Percentiles rank a stretch among this genome's conserved stretches.
phyloP scores from a whole-genome alignment of 257 asterid species.

The Nicotiana obtusifolia region DNA sequence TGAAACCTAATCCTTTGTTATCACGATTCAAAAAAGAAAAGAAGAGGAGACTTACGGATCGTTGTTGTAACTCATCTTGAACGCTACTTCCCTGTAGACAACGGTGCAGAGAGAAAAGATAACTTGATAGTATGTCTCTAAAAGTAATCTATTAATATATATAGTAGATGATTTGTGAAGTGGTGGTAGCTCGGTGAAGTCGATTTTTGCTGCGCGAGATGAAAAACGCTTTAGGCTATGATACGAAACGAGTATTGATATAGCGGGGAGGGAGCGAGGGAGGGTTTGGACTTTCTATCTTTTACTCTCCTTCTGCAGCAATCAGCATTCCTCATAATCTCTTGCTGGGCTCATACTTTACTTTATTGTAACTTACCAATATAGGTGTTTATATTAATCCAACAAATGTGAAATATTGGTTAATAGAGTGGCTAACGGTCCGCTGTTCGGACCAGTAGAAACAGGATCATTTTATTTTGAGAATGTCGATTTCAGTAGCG shows the following conservation, averaged over 20 bases:
- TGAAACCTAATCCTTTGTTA: slow-evolving; percentile 19
- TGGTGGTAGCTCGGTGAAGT: background rate
- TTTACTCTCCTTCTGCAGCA: background rate
- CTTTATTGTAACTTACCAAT: too few species aligned
- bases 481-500: too few species aligned
- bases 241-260: background rate
- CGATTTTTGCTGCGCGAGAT: background rate
- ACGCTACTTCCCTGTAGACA: background rate
- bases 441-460: too few species aligned
- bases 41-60: slow-evolving; percentile 47
- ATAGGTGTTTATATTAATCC: too few species aligned
- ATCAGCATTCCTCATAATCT: background rate
- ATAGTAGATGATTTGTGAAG: background rate
- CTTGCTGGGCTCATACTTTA: too few species aligned
- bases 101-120: slow-evolving; percentile 6
- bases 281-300: background rate
- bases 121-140: background rate
- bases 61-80: slow-evolving; percentile 50
- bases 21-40: background rate
- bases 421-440: too few species aligned
- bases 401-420: too few species aligned
- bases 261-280: background rate
- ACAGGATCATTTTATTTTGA: too few species aligned
- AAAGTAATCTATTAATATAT: background rate
- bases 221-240: background rate